Conservation (phyloP, 306 rosid species). For the Myrica gale region DNA sequence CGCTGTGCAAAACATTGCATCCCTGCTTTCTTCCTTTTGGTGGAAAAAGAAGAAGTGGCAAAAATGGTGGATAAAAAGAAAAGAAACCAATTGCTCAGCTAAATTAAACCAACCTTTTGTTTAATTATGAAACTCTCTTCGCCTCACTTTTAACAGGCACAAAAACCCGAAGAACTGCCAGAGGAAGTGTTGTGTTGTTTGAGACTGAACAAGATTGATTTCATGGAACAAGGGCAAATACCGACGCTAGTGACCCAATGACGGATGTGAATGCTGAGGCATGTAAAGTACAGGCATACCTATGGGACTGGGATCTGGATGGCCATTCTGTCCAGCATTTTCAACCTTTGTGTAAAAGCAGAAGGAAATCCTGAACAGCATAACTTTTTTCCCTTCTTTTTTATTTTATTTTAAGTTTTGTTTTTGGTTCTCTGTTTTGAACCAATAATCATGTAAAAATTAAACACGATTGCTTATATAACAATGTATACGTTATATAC, state of each 20-base stretch:
- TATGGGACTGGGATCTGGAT: neutral
- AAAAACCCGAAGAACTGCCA: constrained; percentile 85
- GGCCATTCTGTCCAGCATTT: neutral
- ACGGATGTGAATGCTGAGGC: constrained; percentile 27
- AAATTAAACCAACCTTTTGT: neutral
- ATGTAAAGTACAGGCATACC: neutral
- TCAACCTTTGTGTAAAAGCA: constrained; percentile 1
- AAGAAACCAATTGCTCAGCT: neutral
- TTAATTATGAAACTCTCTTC: constrained; percentile 5
- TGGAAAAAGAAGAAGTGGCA: no score
- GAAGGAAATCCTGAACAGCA: neutral
- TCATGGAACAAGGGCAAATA: constrained; percentile 62
- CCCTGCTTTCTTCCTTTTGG: no score
- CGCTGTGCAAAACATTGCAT: no score
- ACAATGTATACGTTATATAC: neutral
- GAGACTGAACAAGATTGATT: constrained; percentile 86
- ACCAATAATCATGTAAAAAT: neutral
- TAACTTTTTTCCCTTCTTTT: neutral
- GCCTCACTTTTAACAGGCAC: constrained; percentile 52
- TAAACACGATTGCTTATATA: neutral
- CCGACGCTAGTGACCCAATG: constrained; percentile 62
- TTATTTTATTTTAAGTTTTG: no score
- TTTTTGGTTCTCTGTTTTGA: neutral
- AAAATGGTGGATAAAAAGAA: neutral
- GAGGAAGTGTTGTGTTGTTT: constrained; percentile 86